A percentile compares a stretch with the other conserved stretches of the same genome.
These are phyloP conservation scores for Gardenia jasminoides DNA, from an alignment of 257 asterid genomes.

Conservation along the genomic window DNA sequence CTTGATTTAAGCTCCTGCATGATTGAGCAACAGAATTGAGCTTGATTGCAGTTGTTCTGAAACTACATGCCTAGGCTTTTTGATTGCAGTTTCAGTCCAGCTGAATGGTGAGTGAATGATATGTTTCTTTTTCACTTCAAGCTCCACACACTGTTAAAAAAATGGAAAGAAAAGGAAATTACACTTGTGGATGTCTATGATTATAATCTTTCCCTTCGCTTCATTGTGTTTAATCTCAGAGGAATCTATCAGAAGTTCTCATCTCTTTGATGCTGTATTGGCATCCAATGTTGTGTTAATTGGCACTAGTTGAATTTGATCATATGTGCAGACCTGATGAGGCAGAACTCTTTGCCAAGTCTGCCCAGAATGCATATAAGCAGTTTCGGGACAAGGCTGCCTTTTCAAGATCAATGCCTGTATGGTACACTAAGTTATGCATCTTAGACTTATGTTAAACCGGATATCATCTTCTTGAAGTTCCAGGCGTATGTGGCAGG, in stretches of 20 bases:
- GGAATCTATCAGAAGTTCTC: not conserved
- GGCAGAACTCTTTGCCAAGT: constrained; percentile 89
- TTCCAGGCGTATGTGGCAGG: constrained; percentile 39
- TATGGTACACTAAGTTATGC: constrained; percentile 37
- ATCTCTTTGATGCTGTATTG: not conserved
- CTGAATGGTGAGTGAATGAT: not conserved
- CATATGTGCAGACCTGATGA: constrained; percentile 68
- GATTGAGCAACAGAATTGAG: not conserved
- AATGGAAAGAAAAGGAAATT: not conserved
- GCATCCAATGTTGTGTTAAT: not conserved
- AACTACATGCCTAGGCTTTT: no score
- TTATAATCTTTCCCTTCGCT: not conserved
- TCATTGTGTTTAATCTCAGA: not conserved
- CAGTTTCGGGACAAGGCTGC: constrained; percentile 95
- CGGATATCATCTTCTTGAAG: constrained; percentile 19
- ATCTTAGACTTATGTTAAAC: constrained; percentile 10
- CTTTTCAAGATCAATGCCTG: constrained; percentile 91
- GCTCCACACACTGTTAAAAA: not conserved
- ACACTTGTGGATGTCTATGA: not conserved
- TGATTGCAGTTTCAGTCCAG: not conserved
- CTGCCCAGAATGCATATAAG: constrained; percentile 73
- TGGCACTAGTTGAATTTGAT: constrained; percentile 1
- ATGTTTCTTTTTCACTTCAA: not conserved
- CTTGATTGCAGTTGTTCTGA: not conserved
- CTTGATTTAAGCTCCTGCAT: not conserved